A percentile compares a stretch with the other conserved stretches of the same genome.
Conservation (phyloP, 2,329 filamentous ascomycete genomes). For the Xylariales sp. region DNA sequence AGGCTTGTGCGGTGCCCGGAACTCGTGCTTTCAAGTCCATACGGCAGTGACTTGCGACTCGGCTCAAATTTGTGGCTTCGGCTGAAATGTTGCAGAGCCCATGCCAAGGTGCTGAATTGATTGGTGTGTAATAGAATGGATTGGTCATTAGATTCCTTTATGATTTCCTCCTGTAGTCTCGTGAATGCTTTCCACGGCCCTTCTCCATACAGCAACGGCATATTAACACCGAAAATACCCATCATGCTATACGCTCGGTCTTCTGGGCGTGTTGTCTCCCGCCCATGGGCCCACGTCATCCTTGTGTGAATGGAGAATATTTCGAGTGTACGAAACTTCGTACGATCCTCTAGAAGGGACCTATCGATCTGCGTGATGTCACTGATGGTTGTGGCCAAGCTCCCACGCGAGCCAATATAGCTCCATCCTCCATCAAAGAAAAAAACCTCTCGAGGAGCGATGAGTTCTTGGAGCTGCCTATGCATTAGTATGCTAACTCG, state of each 20-base stretch:
- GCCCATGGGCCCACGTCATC: conserved; percentile 18
- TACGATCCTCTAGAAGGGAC: not conserved
- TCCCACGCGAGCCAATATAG: conserved; percentile 2
- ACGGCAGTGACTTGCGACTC: not conserved
- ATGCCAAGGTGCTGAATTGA: not conserved
- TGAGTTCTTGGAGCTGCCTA: conserved; percentile 20
- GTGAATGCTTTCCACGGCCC: conserved; percentile 26
- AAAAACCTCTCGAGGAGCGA: conserved; percentile 11
- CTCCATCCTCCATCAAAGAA: conserved; percentile 24
- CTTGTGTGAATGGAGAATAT: conserved; percentile 10
- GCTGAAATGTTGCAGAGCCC: too few relatives aligned
- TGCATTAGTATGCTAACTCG: not conserved
- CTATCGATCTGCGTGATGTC: conserved; percentile 7
- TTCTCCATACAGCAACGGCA: conserved; percentile 32
- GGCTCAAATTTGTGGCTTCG: not conserved
- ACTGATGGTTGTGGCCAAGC: not conserved
- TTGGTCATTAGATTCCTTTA: conserved; percentile 16
- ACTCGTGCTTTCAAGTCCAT: not conserved
- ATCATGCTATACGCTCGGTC: conserved; percentile 26
- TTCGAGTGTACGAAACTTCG: too few relatives aligned
- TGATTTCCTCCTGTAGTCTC: conserved; percentile 28
- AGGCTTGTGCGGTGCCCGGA: not conserved
- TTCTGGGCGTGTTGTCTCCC: conserved; percentile 24
- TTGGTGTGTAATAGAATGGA: conserved; percentile 17
- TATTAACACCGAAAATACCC: conserved; percentile 29